Evolutionary conservation across 2,329 filamentous ascomycete genomes (phyloP).

Genomic region (Epichloe amarillans): DNA sequence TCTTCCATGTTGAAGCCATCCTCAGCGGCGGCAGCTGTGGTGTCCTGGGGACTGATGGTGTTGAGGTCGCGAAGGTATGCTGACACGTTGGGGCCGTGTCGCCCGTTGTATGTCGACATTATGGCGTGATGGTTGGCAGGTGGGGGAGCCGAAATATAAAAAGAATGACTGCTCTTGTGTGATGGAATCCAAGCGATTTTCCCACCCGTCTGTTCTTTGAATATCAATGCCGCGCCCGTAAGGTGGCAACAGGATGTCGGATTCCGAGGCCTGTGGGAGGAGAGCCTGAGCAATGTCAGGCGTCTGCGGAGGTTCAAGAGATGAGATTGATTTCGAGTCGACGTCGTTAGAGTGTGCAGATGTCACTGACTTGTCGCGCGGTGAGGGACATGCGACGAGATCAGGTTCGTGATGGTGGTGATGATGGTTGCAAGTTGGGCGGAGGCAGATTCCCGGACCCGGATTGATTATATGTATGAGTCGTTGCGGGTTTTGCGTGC

Average conservation of each 20-base stretch:
- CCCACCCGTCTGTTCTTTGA: background rate
- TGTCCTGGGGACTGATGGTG: conserved; percentile 49
- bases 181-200: background rate
- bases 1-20: conserved; percentile 53
- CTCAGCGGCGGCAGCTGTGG: conserved; percentile 29
- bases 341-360: background rate
- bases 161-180: background rate
- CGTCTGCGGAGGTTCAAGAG: background rate
- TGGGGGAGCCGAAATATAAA: background rate
- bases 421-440: conserved; percentile 2
- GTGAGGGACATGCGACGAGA: background rate
- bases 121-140: conserved; percentile 4
- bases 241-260: too few species aligned
- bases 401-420: background rate
- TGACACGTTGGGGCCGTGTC: conserved; percentile 75
- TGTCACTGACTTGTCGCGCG: background rate
- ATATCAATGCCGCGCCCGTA: too few species aligned
- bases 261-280: too few species aligned
- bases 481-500: conserved; percentile 5
- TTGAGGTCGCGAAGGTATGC: conserved; percentile 83
- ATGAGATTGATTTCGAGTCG: background rate
- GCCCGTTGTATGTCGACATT: conserved; percentile 65
- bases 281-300: background rate
- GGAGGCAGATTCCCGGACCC: background rate
- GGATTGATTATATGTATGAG: conserved; percentile 1